Evolutionary conservation across 306 rosid species (phyloP).

Genomic region (Lupinus albus): DNA sequence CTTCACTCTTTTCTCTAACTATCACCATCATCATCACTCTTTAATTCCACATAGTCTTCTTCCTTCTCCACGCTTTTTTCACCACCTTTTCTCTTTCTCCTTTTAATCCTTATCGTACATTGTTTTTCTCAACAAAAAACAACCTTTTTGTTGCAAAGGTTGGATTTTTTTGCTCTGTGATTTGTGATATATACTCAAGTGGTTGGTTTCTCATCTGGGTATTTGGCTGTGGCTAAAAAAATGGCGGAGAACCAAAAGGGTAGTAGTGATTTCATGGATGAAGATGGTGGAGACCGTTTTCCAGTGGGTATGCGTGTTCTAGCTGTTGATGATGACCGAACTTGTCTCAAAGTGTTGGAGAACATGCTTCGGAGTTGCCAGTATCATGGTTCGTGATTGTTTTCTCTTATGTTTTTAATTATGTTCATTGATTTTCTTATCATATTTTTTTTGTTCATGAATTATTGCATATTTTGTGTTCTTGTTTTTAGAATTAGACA

Average conservation of each 20-base stretch:
- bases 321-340: constrained; percentile 78
- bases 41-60: not conserved
- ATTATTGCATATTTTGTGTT: not conserved
- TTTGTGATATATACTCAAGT: too few relatives aligned
- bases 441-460: not conserved
- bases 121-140: constrained; percentile 33
- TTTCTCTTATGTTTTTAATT: constrained; percentile 8
- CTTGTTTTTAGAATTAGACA: too few relatives aligned
- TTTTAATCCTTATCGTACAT: constrained; percentile 23
- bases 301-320: constrained; percentile 90
- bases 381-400: constrained; percentile 63
- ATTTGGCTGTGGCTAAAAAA: constrained; percentile 43
- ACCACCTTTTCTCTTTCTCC: constrained; percentile 12
- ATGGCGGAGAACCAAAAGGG: constrained; percentile 49
- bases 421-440: not conserved
- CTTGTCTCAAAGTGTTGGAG: constrained; percentile 70
- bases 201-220: constrained; percentile 36
- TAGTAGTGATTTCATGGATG: constrained; percentile 21
- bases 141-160: not conserved
- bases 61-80: constrained; percentile 11
- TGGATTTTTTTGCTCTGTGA: too few relatives aligned
- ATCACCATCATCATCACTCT: constrained; percentile 48
- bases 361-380: constrained; percentile 74
- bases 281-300: constrained; percentile 50
- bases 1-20: constrained; percentile 52